These are phyloP conservation scores for Daldinia sp. DNA, from an alignment of 2,329 filamentous ascomycete species.

Conservation along the genomic window DNA sequence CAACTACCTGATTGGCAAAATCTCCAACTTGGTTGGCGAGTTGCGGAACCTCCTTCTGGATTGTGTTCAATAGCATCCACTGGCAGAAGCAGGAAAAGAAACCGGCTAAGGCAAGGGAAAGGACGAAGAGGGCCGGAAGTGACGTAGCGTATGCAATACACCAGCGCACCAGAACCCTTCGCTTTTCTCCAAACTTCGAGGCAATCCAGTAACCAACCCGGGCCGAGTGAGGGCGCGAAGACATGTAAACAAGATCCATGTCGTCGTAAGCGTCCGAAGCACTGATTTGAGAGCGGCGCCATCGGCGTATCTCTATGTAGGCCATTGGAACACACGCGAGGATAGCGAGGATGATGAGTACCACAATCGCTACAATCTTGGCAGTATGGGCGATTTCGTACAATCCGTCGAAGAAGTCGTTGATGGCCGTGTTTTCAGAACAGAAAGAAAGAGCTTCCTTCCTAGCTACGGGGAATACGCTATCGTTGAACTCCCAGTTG, in stretches of 20 bases:
- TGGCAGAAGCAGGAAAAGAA: slow-evolving; percentile 86
- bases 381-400: slow-evolving; percentile 72
- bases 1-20: slow-evolving; percentile 81
- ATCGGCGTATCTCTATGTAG: slow-evolving; percentile 80
- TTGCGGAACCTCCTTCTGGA: slow-evolving; percentile 79
- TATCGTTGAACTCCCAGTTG: slow-evolving; percentile 79
- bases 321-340: slow-evolving; percentile 81
- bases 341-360: slow-evolving; percentile 75
- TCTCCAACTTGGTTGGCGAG: slow-evolving; percentile 77
- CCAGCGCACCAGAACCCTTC: slow-evolving; percentile 81
- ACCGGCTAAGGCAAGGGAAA: slow-evolving; percentile 82
- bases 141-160: slow-evolving; percentile 88
- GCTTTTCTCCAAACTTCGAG: slow-evolving; percentile 35
- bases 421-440: slow-evolving; percentile 82
- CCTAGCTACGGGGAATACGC: slow-evolving; percentile 80
- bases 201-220: slow-evolving; percentile 55
- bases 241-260: slow-evolving; percentile 89
- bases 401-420: slow-evolving; percentile 81
- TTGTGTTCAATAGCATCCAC: slow-evolving; percentile 74
- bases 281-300: slow-evolving; percentile 72
- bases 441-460: slow-evolving; percentile 89
- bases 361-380: slow-evolving; percentile 77
- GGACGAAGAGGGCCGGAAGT: slow-evolving; percentile 81
- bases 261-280: slow-evolving; percentile 76
- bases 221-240: slow-evolving; percentile 80